Evolutionary conservation across 441 rosid genomes (phyloP), one percentile per base, ranked within the genome.

Genomic region (Bruguiera hainesii): DNA sequence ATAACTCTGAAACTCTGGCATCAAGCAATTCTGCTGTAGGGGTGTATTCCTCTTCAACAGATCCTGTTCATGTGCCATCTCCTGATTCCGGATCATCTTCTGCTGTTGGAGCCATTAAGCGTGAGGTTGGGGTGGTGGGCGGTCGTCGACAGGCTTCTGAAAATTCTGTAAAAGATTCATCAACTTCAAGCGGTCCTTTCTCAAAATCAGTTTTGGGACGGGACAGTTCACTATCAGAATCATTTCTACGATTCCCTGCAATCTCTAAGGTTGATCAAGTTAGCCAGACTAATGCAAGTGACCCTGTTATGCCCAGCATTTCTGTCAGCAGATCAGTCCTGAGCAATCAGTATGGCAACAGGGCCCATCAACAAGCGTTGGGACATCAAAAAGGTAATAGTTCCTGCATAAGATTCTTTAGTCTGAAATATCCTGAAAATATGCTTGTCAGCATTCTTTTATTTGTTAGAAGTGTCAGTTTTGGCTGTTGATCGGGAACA

Each of bases 1-100:
- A 72, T 30, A 75, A 70, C 60, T 67, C 83, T 69, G 77, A 78
- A 56, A 68, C 74, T 39, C 65, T 73, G 70, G 79, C 87, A 52
- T 78, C 89, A 29, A 83, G 81, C 81, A 90, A 82, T 81, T 81
- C 93, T 48, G 87, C 79, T 69, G 81, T 83, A 73, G 96, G 98
- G 65, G 89, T 89, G 56, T 89, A 90, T 75, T 89, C 92, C 29
- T 91, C 98, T 66, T 87, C 97, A 49, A 85, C 83, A 56, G 98
- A 94, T 77, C 97, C 97, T 71, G 93, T 91, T 78, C 96, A 94
- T 70, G 98, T 94, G 64, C 98, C 98, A 76, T 88, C 97, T 73
- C 96, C 96, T 68, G 96, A 88, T 75, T 88, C 91, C 35, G 78
- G 96, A 81, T 72, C 96, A 63, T 78, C 88, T 71, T 80, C 85